phyloP scores from a whole-genome alignment of 2,329 filamentous ascomycete genomes.

The Pochonia chlamydosporia region DNA sequence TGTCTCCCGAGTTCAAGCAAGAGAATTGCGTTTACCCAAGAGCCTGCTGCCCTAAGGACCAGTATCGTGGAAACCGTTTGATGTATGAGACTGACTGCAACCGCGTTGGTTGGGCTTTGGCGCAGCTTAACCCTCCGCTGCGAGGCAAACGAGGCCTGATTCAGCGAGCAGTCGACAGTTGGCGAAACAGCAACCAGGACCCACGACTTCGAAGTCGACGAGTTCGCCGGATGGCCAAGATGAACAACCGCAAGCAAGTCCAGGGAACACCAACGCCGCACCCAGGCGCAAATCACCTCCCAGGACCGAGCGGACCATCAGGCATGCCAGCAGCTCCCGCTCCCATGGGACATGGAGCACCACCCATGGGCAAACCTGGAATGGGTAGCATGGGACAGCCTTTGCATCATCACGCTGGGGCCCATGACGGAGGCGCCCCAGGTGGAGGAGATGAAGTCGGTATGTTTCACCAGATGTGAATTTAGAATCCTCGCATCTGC shows the following conservation, averaged over 20 bases:
- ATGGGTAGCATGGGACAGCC: slow-evolving; percentile 60
- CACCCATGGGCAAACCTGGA: slow-evolving; percentile 59
- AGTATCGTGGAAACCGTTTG: slow-evolving; percentile 91
- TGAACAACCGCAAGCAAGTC: slow-evolving; percentile 76
- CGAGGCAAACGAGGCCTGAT: slow-evolving; percentile 93
- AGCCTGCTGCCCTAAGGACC: slow-evolving; percentile 89
- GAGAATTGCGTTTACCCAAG: slow-evolving; percentile 98
- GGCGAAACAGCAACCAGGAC: slow-evolving; percentile 98
- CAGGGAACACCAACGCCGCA: slow-evolving; percentile 52
- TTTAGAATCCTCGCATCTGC: slow-evolving; percentile 29
- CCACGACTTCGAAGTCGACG: slow-evolving; percentile 83
- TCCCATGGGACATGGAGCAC: slow-evolving; percentile 52
- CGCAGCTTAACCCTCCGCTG: slow-evolving; percentile 84
- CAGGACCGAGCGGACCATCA: slow-evolving; percentile 59
- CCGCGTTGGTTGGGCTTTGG: slow-evolving; percentile 97
- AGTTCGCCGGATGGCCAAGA: slow-evolving; percentile 93
- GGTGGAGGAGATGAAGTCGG: slow-evolving; percentile 80
- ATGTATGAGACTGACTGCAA: slow-evolving; percentile 99
- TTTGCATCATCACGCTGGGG: slow-evolving; percentile 55
- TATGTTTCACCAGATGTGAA: slow-evolving; percentile 91
- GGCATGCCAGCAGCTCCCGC: slow-evolving; percentile 57
- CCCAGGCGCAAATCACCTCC: slow-evolving; percentile 55
- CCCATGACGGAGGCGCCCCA: slow-evolving; percentile 50
- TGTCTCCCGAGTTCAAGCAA: slow-evolving; percentile 86
- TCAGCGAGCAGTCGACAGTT: slow-evolving; percentile 94